These are phyloP conservation scores for Botrytis hyacinthi DNA, from an alignment of 2,329 filamentous ascomycete genomes.

Conservation along the genomic window DNA sequence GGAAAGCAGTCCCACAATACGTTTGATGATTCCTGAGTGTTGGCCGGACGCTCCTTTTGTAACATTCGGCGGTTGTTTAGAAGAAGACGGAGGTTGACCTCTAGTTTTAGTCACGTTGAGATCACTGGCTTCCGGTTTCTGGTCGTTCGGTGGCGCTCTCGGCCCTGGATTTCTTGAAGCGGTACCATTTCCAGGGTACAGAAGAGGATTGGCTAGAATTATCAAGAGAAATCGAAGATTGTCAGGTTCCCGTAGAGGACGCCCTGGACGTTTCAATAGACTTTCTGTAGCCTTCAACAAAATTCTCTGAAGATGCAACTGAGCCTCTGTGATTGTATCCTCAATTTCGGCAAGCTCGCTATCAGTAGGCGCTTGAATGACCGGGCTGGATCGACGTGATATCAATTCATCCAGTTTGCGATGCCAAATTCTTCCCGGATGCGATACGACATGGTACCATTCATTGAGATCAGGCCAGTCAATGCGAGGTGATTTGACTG, in stretches of 20 bases:
- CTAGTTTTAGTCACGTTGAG: background rate
- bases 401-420: conserved; percentile 56
- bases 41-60: conserved; percentile 50
- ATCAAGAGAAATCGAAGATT: conserved; percentile 78
- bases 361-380: conserved; percentile 25
- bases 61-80: conserved; percentile 20
- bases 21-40: conserved; percentile 81
- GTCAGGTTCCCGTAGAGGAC: conserved; percentile 63
- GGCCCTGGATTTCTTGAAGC: conserved; percentile 18
- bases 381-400: conserved; percentile 31
- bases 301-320: conserved; percentile 65
- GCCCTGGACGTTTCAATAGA: conserved; percentile 75
- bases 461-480: conserved; percentile 69
- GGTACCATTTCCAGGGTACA: conserved; percentile 49
- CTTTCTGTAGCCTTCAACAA: conserved; percentile 77
- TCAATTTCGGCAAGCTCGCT: conserved; percentile 46
- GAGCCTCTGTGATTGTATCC: conserved; percentile 56
- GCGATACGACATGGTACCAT: conserved; percentile 72
- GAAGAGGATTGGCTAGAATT: conserved; percentile 72
- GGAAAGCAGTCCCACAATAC: conserved; percentile 75
- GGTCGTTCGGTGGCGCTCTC: conserved; percentile 10
- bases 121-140: conserved; percentile 3
- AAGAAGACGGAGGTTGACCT: conserved; percentile 19
- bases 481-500: conserved; percentile 63
- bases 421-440: conserved; percentile 67